Conservation (phyloP, 1,284 basidiomycete genomes). For the Pyrrhoderma lamaoense region DNA sequence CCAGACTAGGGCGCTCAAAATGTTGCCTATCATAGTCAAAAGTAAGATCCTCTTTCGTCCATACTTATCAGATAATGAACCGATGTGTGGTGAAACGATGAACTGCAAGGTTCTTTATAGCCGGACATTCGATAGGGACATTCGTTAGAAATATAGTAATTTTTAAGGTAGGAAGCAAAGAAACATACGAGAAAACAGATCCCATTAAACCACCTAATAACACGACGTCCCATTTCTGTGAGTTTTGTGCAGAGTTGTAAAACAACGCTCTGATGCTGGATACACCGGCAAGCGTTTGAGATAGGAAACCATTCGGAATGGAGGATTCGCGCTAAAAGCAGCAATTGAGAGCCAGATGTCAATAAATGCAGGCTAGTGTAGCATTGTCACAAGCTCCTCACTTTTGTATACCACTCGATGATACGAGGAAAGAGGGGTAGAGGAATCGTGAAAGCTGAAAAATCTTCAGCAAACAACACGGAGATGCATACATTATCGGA, state of each 20-base stretch:
- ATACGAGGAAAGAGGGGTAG: conserved; percentile 84
- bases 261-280: conserved; percentile 56
- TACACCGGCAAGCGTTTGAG: conserved; percentile 54
- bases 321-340: conserved; percentile 61
- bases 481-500: conserved; percentile 16
- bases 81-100: conserved; percentile 78
- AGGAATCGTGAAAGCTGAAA: conserved; percentile 84
- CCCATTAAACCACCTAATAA: conserved; percentile 83
- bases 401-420: conserved; percentile 82
- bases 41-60: conserved; percentile 78
- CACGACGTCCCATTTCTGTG: conserved; percentile 77
- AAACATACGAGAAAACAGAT: conserved; percentile 76
- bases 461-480: background rate
- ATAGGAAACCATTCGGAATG: conserved; percentile 63
- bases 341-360: conserved; percentile 24
- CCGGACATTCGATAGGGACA: background rate
- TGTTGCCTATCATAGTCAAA: conserved; percentile 85
- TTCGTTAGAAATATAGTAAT: background rate
- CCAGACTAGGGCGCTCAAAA: conserved; percentile 83
- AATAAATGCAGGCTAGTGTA: too few relatives aligned
- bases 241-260: conserved; percentile 52
- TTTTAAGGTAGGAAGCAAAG: background rate
- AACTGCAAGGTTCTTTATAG: conserved; percentile 84
- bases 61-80: conserved; percentile 76
- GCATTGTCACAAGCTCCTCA: conserved; percentile 30